Evolutionary conservation across 495 filamentous ascomycete species (phyloP), one percentile per base, ranked within the genome.

Genomic region (Delitschia confertaspora): DNA sequence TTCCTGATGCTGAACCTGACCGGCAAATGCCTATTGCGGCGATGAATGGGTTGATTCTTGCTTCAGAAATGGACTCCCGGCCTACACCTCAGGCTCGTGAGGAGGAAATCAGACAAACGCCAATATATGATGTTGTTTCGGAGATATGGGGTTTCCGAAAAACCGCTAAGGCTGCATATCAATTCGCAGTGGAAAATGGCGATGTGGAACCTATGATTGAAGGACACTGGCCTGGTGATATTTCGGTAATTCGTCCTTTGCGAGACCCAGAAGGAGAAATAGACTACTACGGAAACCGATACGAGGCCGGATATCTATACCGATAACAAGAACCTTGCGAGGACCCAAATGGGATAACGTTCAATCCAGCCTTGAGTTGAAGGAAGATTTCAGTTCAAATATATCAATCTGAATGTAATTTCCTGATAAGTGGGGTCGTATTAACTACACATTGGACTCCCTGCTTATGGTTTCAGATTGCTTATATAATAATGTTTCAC

Each of bases 1-100:
- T 78, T 5, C 73, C 51, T 19, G 57, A 51, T 30, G 33, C 51
- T 14, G 60, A 60, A 29, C 45, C 49, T 22, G 45, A 41, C 10
- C 46, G 42, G 1, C 6, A n/a, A 14, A 17, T 50, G 19, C 51
- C 51, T 3, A 38, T 55, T 9, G 46, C 51, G 9, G 51, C 51
- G 7, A 55, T 55, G 51, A 38, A 22, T 29, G 51, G 51, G 7
- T 27, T 55, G 41, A 55, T 55, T 42, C 14, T 56, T 30, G 9
- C 22, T 39, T 10, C 17, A 45, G 9, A 20, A 20, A 25, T 33
- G 41, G 8, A 22, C 37, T 6, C 40, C n/a, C n/a, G n/a, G n/a
- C n/a, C 34, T 23, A 1, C 23, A 21, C 42, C 47, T 2, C 34
- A 33, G n/a, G 22, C 39, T 25, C 26, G 25, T 9, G 17, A 50